phyloP scores from a whole-genome alignment of 2,329 filamentous ascomycete genomes.

The Arthroderma sp. region DNA sequence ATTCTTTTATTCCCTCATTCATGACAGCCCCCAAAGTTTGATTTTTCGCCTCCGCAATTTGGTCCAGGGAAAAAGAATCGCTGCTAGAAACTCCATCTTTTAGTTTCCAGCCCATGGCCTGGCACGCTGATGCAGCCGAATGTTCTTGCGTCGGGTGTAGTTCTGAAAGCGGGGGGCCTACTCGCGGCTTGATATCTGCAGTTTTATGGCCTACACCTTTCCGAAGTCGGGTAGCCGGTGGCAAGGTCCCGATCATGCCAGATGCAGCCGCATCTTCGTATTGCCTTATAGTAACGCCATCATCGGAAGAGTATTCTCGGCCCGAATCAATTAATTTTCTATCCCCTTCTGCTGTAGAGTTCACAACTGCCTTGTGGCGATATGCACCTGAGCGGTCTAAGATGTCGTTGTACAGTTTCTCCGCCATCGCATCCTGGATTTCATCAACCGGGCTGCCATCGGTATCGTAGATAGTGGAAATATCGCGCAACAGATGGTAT shows the following conservation, averaged over 20 bases:
- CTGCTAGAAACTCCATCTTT: slow-evolving; percentile 49
- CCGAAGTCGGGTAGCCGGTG: slow-evolving; percentile 31
- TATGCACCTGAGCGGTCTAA: slow-evolving; percentile 83
- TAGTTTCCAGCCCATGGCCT: slow-evolving; percentile 69
- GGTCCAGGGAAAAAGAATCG: slow-evolving; percentile 57
- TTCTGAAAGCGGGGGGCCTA: slow-evolving; percentile 36
- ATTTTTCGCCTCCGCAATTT: slow-evolving; percentile 45
- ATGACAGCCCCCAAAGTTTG: slow-evolving; percentile 83
- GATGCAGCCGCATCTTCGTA: slow-evolving; percentile 57
- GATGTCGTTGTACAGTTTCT: slow-evolving; percentile 89
- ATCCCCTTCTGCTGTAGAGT: slow-evolving; percentile 67
- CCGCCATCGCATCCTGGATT: slow-evolving; percentile 65
- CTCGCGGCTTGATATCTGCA: slow-evolving; percentile 38
- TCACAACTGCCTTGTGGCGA: slow-evolving; percentile 60
- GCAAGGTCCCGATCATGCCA: slow-evolving; percentile 34
- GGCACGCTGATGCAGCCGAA: slow-evolving; percentile 64
- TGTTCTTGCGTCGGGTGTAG: slow-evolving; percentile 54
- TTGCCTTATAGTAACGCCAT: slow-evolving; percentile 56
- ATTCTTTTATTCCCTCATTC: slow-evolving; percentile 82
- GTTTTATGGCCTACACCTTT: slow-evolving; percentile 34
- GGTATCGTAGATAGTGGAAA: slow-evolving; percentile 76
- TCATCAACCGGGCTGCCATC: slow-evolving; percentile 54
- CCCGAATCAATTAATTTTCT: slow-evolving; percentile 69
- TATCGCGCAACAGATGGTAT: slow-evolving; percentile 67
- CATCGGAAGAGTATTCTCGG: slow-evolving; percentile 60